Conservation (phyloP, 2,329 filamentous ascomycete genomes). For the Tolypocladium ovalisporum region DNA sequence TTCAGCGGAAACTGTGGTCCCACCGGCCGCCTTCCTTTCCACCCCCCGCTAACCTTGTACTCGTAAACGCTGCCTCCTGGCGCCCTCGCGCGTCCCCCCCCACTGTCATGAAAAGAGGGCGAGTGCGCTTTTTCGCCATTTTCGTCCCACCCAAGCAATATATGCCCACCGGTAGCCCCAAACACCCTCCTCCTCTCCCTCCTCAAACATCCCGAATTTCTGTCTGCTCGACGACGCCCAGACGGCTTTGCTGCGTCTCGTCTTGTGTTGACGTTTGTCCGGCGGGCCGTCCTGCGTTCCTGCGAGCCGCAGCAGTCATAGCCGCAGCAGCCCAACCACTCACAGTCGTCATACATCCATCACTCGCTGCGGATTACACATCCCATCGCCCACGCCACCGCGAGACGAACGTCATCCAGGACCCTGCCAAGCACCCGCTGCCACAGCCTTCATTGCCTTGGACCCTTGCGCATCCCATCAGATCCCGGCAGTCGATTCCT, state of each 20-base stretch:
- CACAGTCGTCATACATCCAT: background rate
- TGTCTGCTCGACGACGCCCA: background rate
- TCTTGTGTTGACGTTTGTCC: conserved; percentile 1
- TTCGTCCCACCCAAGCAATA: conserved; percentile 4
- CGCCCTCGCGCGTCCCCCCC: background rate
- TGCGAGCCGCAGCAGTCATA: background rate
- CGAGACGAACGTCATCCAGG: conserved; percentile 11
- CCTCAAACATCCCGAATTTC: background rate
- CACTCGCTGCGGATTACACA: background rate
- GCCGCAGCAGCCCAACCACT: background rate
- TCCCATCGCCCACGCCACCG: conserved; percentile 5
- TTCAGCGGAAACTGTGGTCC: background rate
- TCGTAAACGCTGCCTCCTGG: background rate
- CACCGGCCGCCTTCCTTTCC: background rate
- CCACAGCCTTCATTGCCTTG: conserved; percentile 3
- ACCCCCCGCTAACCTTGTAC: background rate
- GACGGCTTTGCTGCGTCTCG: background rate
- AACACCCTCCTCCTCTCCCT: background rate
- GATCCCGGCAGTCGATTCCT: background rate
- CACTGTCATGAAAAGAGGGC: background rate
- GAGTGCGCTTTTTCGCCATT: conserved; percentile 1
- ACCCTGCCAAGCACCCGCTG: conserved; percentile 10
- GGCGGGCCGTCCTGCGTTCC: background rate
- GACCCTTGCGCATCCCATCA: background rate
- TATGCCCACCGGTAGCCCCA: conserved; percentile 1